These are phyloP conservation scores for Botrytis medusae DNA, from an alignment of 2,329 filamentous ascomycete genomes.

Conservation along the genomic window DNA sequence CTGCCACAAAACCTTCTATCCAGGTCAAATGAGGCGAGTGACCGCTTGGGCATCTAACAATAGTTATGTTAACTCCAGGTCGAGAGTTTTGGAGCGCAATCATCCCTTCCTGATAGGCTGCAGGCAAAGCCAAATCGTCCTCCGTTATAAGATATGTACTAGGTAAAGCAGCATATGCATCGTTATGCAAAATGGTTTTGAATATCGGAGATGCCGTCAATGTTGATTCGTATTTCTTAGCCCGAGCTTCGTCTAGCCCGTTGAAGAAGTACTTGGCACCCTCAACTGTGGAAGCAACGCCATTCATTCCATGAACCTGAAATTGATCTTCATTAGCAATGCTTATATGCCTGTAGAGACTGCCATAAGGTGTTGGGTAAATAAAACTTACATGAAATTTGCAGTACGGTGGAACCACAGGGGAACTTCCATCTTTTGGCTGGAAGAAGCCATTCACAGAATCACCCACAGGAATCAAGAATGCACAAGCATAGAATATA, in stretches of 20 bases:
- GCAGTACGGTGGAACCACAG: slow-evolving; percentile 1
- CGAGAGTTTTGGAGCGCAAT: slow-evolving; percentile 8
- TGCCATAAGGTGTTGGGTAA: too few relatives aligned
- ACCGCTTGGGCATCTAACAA: slow-evolving; percentile 2
- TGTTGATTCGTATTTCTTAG: slow-evolving; percentile 18
- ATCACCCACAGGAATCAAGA: slow-evolving; percentile 7
- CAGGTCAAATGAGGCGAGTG: slow-evolving; percentile 14
- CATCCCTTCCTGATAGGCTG: slow-evolving; percentile 14
- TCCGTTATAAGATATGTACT: slow-evolving; percentile 22
- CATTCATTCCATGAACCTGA: slow-evolving; percentile 20
- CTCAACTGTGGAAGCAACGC: slow-evolving; percentile 13
- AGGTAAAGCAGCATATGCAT: slow-evolving; percentile 23
- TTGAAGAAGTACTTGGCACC: slow-evolving; percentile 25
- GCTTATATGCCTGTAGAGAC: too few relatives aligned
- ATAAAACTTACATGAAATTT: slow-evolving; percentile 7
- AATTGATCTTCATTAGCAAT: too few relatives aligned
- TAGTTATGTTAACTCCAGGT: neutral
- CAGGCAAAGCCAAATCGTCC: slow-evolving; percentile 19
- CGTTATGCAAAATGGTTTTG: slow-evolving; percentile 17
- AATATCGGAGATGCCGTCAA: slow-evolving; percentile 19
- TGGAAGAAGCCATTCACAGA: slow-evolving; percentile 13
- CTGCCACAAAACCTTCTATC: slow-evolving; percentile 3
- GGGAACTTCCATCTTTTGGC: slow-evolving; percentile 7
- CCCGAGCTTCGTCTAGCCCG: slow-evolving; percentile 11
- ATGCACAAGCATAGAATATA: neutral